These are phyloP conservation scores for Astragalus glycyphyllos DNA, from an alignment of 306 rosid species.

Conservation along the genomic window DNA sequence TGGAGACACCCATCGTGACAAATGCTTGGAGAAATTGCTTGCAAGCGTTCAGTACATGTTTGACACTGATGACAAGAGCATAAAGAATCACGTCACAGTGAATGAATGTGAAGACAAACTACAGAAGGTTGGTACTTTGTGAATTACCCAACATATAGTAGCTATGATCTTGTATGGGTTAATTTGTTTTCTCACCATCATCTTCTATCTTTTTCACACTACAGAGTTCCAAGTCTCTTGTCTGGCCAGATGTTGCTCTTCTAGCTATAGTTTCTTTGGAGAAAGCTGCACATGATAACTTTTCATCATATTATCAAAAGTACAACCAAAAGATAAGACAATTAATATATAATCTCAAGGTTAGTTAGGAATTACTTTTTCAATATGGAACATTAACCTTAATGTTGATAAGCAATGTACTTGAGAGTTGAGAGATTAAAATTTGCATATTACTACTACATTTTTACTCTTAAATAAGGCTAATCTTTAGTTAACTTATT, in stretches of 20 bases:
- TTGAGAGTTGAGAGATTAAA: conserved; percentile 28
- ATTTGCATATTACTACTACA: not conserved
- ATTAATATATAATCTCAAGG: no score
- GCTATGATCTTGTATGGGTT: conserved; percentile 20
- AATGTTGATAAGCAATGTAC: conserved; percentile 9
- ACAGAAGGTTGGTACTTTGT: conserved; percentile 69
- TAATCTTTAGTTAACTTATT: conserved; percentile 25
- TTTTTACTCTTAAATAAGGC: conserved; percentile 1
- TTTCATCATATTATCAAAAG: no score
- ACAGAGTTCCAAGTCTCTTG: no score
- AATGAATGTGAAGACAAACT: conserved; percentile 53
- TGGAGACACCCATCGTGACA: conserved; percentile 80
- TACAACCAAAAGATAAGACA: no score
- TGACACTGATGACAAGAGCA: conserved; percentile 45
- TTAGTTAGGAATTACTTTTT: conserved; percentile 45
- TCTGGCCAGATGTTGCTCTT: no score
- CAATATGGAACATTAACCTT: conserved; percentile 15
- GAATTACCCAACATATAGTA: conserved; percentile 9
- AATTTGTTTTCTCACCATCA: conserved; percentile 29
- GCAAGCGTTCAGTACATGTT: conserved; percentile 62
- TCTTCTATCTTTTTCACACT: conserved; percentile 31
- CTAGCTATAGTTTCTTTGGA: no score
- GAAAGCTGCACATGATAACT: no score
- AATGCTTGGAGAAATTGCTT: conserved; percentile 78
- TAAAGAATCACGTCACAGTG: conserved; percentile 55